Conservation (phyloP, 2,329 filamentous ascomycete species). For the Talaromyces sp. region DNA sequence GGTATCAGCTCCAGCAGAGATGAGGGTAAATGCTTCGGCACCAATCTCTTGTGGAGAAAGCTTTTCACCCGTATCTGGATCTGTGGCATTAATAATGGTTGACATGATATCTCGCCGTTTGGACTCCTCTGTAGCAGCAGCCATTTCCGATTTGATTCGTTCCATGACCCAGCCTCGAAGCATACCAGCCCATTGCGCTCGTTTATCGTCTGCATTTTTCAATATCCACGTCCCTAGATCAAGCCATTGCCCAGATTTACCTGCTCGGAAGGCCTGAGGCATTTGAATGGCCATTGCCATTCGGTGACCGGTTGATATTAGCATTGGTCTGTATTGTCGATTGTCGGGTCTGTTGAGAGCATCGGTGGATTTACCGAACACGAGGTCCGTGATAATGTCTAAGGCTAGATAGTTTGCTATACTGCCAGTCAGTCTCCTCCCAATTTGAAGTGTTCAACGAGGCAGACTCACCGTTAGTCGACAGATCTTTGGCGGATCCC, state of each 20-base stretch:
- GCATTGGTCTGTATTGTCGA: conserved; percentile 9
- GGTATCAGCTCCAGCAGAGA: conserved; percentile 9
- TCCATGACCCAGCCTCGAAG: conserved; percentile 11
- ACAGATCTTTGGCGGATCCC: conserved; percentile 5
- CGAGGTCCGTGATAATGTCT: conserved; percentile 10
- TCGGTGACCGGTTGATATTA: conserved; percentile 3
- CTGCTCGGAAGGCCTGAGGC: conserved; percentile 6
- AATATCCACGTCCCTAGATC: conserved; percentile 11
- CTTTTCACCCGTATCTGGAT: conserved; percentile 8
- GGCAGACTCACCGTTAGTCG: neutral
- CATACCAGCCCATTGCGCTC: conserved; percentile 10
- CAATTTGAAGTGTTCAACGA: neutral
- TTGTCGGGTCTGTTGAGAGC: conserved; percentile 7
- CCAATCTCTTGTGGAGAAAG: neutral
- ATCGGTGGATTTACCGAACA: conserved; percentile 13
- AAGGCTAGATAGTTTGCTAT: conserved; percentile 10
- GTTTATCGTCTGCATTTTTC: conserved; percentile 3
- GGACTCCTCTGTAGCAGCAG: neutral
- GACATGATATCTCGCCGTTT: conserved; percentile 9
- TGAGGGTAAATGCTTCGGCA: conserved; percentile 3
- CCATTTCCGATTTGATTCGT: conserved; percentile 9
- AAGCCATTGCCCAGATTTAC: conserved; percentile 8
- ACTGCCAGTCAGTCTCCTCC: neutral
- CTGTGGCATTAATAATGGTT: conserved; percentile 8
- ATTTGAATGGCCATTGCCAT: conserved; percentile 14